phyloP scores from a whole-genome alignment of 1,284 basidiomycete species.

The Schizophyllum commune region DNA sequence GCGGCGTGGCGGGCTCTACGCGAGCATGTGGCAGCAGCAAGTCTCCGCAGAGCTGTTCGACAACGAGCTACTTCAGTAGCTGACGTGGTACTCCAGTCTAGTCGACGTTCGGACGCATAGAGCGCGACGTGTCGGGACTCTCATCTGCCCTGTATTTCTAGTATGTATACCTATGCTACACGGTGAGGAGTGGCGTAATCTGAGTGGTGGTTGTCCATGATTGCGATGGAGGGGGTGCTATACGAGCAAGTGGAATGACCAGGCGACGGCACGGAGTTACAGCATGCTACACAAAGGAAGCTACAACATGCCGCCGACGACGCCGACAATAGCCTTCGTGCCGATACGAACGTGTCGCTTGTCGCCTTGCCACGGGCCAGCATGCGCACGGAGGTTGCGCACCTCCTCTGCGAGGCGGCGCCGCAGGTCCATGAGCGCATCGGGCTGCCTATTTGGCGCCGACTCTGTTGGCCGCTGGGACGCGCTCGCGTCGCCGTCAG shows the following conservation, averaged over 20 bases:
- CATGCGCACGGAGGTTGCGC: slow-evolving; percentile 5
- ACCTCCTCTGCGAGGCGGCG: slow-evolving; percentile 36
- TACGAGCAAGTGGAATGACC: no score
- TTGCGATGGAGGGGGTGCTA: no score
- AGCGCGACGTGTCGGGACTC: no score
- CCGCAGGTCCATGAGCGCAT: slow-evolving; percentile 21
- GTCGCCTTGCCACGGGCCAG: slow-evolving; percentile 9
- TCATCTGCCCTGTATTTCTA: not conserved
- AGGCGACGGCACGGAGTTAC: no score
- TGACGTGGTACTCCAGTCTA: no score
- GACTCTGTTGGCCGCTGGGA: slow-evolving; percentile 5
- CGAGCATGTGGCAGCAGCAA: slow-evolving; percentile 85
- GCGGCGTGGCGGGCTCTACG: slow-evolving; percentile 66
- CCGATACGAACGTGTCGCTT: slow-evolving; percentile 8
- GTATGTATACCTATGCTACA: not conserved
- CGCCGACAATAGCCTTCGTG: slow-evolving; percentile 8
- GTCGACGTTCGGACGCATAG: no score
- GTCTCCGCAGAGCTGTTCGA: slow-evolving; percentile 23
- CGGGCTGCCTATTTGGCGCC: not conserved
- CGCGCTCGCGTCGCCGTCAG: slow-evolving; percentile 16
- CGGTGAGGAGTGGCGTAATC: not conserved
- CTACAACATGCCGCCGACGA: slow-evolving; percentile 14
- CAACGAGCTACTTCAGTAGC: not conserved
- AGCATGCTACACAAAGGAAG: no score
- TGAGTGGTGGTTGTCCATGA: not conserved